Evolutionary conservation across 2,329 filamentous ascomycete species (phyloP).

Genomic region (Berkeleyomyces basicola): DNA sequence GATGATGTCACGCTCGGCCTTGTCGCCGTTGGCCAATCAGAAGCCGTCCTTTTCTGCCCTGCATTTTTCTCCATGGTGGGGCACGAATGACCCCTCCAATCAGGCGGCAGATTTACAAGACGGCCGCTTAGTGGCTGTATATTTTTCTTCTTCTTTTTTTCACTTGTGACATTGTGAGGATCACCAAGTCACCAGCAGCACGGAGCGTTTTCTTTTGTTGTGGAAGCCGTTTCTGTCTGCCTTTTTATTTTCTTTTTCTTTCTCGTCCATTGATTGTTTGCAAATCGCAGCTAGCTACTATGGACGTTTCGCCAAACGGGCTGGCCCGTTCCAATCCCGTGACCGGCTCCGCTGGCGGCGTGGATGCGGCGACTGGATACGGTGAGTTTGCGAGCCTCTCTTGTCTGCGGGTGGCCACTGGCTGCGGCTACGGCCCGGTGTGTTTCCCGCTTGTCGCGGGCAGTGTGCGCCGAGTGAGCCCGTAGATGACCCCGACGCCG

Average conservation of each 20-base stretch:
- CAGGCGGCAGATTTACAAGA: background rate
- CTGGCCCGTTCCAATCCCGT: conserved; percentile 6
- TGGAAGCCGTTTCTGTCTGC: too few species aligned
- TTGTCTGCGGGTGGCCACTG: too few species aligned
- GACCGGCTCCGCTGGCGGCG: background rate
- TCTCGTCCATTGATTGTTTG: background rate
- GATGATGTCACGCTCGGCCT: background rate
- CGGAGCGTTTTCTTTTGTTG: too few species aligned
- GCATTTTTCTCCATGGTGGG: background rate
- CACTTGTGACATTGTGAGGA: too few species aligned
- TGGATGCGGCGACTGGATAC: background rate
- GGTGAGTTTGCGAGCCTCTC: background rate
- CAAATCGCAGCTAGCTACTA: background rate
- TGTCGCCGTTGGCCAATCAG: background rate
- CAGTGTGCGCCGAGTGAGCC: too few species aligned
- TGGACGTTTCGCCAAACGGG: conserved; percentile 9
- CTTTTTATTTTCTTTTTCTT: background rate
- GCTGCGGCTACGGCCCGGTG: too few species aligned
- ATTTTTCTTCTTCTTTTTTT: too few species aligned
- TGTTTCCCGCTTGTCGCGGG: too few species aligned
- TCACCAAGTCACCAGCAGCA: too few species aligned
- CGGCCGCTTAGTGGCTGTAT: too few species aligned
- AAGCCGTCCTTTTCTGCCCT: background rate
- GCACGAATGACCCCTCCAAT: background rate
- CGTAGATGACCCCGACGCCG: background rate